Conservation (phyloP, 2,329 filamentous ascomycete genomes). For the Eutypella sp. region DNA sequence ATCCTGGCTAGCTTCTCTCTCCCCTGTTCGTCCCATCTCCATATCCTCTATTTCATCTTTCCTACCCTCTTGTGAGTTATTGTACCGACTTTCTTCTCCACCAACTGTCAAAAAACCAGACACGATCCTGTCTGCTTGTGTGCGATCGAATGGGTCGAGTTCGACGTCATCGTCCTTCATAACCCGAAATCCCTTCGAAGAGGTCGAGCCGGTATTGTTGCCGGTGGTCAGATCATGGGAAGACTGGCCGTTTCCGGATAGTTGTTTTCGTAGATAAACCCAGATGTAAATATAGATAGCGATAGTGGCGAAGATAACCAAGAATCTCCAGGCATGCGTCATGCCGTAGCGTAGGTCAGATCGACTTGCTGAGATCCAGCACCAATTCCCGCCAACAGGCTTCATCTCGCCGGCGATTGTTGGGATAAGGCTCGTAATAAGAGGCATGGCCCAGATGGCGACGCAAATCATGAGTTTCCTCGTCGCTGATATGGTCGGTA, state of each 20-base stretch:
- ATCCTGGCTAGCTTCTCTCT: background rate
- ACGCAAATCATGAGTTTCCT: slow-evolving; percentile 5
- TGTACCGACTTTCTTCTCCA: background rate
- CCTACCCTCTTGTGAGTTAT: background rate
- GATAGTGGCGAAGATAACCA: background rate
- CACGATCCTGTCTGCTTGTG: background rate
- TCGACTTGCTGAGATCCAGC: background rate
- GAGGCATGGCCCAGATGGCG: slow-evolving; percentile 6
- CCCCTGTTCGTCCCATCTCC: background rate
- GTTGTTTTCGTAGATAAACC: background rate
- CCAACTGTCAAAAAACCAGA: background rate
- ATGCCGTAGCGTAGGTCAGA: background rate
- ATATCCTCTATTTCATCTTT: background rate
- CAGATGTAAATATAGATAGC: background rate
- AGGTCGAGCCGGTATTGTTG: background rate
- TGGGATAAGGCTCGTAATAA: slow-evolving; percentile 1
- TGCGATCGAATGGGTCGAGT: background rate
- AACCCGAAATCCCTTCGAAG: background rate
- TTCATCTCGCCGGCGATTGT: background rate
- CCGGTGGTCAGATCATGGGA: background rate
- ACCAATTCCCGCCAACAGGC: background rate
- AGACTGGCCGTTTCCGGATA: background rate
- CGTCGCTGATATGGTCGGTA: slow-evolving; percentile 1
- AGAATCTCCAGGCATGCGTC: background rate
- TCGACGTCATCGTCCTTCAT: background rate